Evolutionary conservation across 2,329 filamentous ascomycete genomes (phyloP).

Genomic region (Sclerotiophoma versabilis): DNA sequence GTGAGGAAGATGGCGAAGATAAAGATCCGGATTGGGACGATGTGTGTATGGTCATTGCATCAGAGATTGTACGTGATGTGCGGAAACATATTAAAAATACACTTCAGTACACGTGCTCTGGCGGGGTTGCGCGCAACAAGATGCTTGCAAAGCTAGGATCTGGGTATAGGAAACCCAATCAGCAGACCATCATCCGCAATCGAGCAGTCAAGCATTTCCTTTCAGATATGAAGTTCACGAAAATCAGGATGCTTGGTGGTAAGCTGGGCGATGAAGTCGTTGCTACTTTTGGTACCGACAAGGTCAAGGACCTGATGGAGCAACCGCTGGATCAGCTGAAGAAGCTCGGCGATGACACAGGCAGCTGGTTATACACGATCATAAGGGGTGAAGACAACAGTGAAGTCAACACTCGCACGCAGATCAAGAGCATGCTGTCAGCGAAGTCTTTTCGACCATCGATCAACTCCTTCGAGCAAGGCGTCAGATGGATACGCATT

Average conservation of each 20-base stretch:
- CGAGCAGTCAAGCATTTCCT: slow-evolving; percentile 82
- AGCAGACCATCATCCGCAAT: slow-evolving; percentile 91
- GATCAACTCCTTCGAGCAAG: slow-evolving; percentile 80
- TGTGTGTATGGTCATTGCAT: slow-evolving; percentile 82
- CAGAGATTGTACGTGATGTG: slow-evolving; percentile 83
- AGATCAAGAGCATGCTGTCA: slow-evolving; percentile 97
- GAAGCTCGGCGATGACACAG: slow-evolving; percentile 83
- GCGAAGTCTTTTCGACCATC: slow-evolving; percentile 92
- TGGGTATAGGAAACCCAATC: slow-evolving; percentile 89
- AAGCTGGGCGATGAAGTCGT: slow-evolving; percentile 82
- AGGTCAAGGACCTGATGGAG: slow-evolving; percentile 75
- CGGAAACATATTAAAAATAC: slow-evolving; percentile 71
- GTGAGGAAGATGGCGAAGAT: slow-evolving; percentile 74
- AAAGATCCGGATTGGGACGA: slow-evolving; percentile 97
- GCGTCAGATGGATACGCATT: slow-evolving; percentile 83
- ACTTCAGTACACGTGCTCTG: slow-evolving; percentile 90
- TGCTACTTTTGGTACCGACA: slow-evolving; percentile 80
- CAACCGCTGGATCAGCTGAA: slow-evolving; percentile 78
- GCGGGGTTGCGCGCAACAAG: slow-evolving; percentile 88
- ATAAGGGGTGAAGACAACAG: slow-evolving; percentile 86
- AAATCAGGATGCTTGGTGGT: slow-evolving; percentile 5
- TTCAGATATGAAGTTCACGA: slow-evolving; percentile 82
- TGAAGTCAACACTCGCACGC: slow-evolving; percentile 88
- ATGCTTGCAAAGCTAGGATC: slow-evolving; percentile 95
- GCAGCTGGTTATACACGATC: slow-evolving; percentile 82